Base-by-base conservation (phyloP, 768 basidiomycete species). In the Phanerodontia chrysosporium region DNA sequence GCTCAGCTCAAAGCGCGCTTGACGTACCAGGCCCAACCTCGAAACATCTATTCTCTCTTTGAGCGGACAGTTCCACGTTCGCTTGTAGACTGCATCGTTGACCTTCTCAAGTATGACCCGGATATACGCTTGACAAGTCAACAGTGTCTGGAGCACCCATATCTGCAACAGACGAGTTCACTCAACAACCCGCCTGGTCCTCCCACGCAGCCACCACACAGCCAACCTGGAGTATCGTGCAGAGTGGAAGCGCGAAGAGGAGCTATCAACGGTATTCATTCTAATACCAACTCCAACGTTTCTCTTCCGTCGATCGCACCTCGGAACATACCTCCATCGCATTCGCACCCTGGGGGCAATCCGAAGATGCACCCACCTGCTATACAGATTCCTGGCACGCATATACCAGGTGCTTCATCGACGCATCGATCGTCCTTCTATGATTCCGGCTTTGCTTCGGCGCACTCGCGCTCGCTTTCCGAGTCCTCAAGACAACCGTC, bases 101-200 rank as follows among this genome's bases (percentile, higher is more conserved):
- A 96, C 69, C 79, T 98, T 16, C 83, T 99, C 61, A 89, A 86
- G 67, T 98, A 97, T 74, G 92, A 98, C 66, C 95, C 97, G 25
- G 85, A 86, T 42, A 78, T 81, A 51, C 89, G 97, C 28, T 78
- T 98, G 51, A 97, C 95, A 1, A 89, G 92, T 58, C 81, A 81
- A 51, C 84, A 95, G 70, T 96, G 95, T 70, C 76, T 97, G 62
- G 83, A 93, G 30, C 95, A 98, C 71, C 79, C 85, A 14, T 99
- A 98, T 77, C 84, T 98, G 58, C 80, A 81, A 59, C 92, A 97
- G 73, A 92, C 89, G 13, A 76, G 78, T 60, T 83, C 81, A 35
- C 80, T 83, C 51, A 87, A 87, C 63, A 77, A 82, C 65, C 84
- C 87, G 22, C 85, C 85, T 21, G 74, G 85, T 62, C 85, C 86